Evolutionary conservation across 805 yeast genomes (phyloP), one percentile per base, ranked within the genome.

Genomic region (Candida insectalens): DNA sequence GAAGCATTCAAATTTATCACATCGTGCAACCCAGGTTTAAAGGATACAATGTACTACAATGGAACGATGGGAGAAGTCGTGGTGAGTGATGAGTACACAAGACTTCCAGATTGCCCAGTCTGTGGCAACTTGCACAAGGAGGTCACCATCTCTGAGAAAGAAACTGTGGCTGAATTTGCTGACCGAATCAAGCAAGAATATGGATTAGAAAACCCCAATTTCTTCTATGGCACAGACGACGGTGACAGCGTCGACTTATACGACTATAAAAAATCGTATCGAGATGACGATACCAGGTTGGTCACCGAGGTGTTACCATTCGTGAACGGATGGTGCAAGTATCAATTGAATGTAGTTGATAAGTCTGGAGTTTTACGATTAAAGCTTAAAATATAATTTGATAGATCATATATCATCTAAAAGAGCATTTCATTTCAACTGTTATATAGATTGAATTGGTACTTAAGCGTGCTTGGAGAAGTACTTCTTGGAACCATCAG

Each of bases 1-100:
- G 96, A 87, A 53, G 83, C 81, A 2, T 72, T 84, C 55, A 88
- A 88, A 50, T 63, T 87, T 17, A 68, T 83, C 28, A 75, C 94
- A 2, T 74, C 78, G 35, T 63, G 75, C 36, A 74, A 75, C 40
- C 89, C 87, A 0, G 59, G 60, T 13, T 57, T 83, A 44, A 71
- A 74, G 39, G 88, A 85, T 57, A 82, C 82, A 51, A 78, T 84
- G 83, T 82, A 80, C 74, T 83, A 83, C 49, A 74, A 87, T 18
- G 97, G 97, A 0, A 78, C 79, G 35, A 76, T 74, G 34, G 83
- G 89, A 1, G 74, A 80, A 4, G 83, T 79, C 55, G 75, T 83
- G 1, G 82, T 79, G 42, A 72, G 82, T 15, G 85, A 81, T 51
- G 61, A 71, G 16, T 78, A 79, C 45, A 69, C 76, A 28, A 68